A percentile compares a stretch with the other conserved stretches of the same genome.
phyloP scores from a whole-genome alignment of 164 flowering plant species.

The Aristolochia fimbriata region DNA sequence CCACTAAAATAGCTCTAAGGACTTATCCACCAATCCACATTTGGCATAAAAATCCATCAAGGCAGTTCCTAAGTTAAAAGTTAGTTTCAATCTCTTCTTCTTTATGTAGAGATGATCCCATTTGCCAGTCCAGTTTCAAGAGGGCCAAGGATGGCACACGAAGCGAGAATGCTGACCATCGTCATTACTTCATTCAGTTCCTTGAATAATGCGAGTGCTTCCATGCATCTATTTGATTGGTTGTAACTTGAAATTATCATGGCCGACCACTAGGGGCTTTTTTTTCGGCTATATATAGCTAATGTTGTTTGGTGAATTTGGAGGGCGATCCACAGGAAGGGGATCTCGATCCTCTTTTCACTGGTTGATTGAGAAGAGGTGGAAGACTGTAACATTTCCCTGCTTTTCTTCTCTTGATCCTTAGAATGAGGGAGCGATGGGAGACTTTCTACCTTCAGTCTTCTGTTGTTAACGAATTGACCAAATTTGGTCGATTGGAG shows the following conservation, averaged over 20 bases:
- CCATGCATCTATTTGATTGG: constrained; percentile 26
- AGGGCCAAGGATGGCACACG: constrained; percentile 47
- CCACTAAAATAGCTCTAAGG: constrained; percentile 25
- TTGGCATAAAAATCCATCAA: constrained; percentile 39
- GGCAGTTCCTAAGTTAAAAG: constrained; percentile 33
- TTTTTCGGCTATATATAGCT: no score
- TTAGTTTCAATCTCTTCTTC: constrained; percentile 27
- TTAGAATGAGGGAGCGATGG: no score
- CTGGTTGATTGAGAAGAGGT: no score
- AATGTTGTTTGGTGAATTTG: no score
- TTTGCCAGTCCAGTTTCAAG: constrained; percentile 30
- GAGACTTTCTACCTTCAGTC: no score
- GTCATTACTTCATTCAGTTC: constrained; percentile 41
- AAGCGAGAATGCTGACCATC: constrained; percentile 40
- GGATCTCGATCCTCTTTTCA: no score
- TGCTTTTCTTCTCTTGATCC: no score
- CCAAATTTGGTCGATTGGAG: no score
- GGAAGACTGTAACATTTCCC: no score
- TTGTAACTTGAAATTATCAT: constrained; percentile 45
- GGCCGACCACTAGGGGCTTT: no score
- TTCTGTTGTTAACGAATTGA: no score
- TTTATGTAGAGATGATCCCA: constrained; percentile 35
- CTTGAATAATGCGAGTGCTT: constrained; percentile 31
- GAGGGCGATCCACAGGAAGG: no score
- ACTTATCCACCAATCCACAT: constrained; percentile 30